A percentile compares a stretch with the other conserved stretches of the same genome.
Evolutionary conservation across 352 stramenopile species (phyloP).

Genomic region (Blastocystis sp.): DNA sequence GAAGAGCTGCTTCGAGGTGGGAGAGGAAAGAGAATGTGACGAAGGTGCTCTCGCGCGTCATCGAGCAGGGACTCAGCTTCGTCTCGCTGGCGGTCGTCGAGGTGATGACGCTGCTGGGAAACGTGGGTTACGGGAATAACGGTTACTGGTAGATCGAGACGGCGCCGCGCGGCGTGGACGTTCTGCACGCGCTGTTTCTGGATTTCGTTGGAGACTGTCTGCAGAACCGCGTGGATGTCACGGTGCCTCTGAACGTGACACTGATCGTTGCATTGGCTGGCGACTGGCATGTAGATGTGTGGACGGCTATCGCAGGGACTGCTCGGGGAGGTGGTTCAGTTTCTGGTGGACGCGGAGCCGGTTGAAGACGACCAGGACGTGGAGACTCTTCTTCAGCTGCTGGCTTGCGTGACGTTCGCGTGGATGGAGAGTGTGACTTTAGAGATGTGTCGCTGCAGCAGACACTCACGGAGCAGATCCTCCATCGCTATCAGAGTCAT

Average conservation of each 20-base stretch:
- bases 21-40: not conserved
- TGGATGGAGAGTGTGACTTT: not conserved
- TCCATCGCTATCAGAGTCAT: not conserved
- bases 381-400: not conserved
- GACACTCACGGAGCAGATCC: not conserved
- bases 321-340: not conserved
- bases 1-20: not conserved
- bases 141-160: not conserved
- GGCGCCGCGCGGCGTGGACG: not conserved
- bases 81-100: not conserved
- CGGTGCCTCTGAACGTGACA: not conserved
- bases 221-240: not conserved
- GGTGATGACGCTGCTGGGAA: not conserved
- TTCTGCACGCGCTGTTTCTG: not conserved
- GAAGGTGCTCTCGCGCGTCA: not conserved
- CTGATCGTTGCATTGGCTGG: not conserved
- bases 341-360: not conserved
- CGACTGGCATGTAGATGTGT: no score
- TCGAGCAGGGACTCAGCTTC: not conserved
- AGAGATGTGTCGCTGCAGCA: not conserved
- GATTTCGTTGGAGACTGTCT: conserved; percentile 7
- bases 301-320: no score
- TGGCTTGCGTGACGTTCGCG: not conserved
- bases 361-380: not conserved
- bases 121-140: not conserved